phyloP scores from a whole-genome alignment of 2,329 filamentous ascomycete genomes.

The Botrytis hyacinthi region DNA sequence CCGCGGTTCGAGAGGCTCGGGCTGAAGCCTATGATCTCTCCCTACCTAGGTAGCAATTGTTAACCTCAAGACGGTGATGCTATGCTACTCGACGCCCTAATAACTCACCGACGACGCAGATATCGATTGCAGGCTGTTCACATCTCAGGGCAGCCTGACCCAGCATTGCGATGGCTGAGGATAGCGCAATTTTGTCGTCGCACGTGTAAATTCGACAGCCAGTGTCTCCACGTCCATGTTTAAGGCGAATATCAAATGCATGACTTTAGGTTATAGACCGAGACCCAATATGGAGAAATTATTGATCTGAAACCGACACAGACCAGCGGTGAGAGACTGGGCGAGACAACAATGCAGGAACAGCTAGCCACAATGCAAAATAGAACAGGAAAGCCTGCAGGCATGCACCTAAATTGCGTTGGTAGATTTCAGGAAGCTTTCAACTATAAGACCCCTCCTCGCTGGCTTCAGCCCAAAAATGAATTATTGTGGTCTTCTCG shows the following conservation, averaged over 20 bases:
- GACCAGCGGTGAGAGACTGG: constrained; percentile 2
- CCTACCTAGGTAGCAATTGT: background rate
- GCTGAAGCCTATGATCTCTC: background rate
- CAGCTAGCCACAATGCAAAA: background rate
- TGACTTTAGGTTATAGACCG: background rate
- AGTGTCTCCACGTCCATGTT: background rate
- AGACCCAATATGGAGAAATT: background rate
- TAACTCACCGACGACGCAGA: background rate
- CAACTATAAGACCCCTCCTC: background rate
- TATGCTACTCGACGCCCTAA: background rate
- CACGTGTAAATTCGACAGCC: background rate
- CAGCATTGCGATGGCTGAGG: background rate
- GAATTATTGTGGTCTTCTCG: background rate
- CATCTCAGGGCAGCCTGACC: background rate
- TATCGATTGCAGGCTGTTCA: background rate
- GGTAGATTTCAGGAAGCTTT: background rate
- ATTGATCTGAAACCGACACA: background rate
- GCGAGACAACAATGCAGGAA: background rate
- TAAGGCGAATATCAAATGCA: background rate
- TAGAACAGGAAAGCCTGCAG: background rate
- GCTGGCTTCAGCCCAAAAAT: background rate
- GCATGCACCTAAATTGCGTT: background rate
- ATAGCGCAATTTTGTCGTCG: background rate
- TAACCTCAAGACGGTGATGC: background rate
- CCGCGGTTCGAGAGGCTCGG: too few relatives aligned